Evolutionary conservation across 2,329 filamentous ascomycete genomes (phyloP), one percentile per base, ranked within the genome.

Genomic region (Ceratocystis alfenasii): DNA sequence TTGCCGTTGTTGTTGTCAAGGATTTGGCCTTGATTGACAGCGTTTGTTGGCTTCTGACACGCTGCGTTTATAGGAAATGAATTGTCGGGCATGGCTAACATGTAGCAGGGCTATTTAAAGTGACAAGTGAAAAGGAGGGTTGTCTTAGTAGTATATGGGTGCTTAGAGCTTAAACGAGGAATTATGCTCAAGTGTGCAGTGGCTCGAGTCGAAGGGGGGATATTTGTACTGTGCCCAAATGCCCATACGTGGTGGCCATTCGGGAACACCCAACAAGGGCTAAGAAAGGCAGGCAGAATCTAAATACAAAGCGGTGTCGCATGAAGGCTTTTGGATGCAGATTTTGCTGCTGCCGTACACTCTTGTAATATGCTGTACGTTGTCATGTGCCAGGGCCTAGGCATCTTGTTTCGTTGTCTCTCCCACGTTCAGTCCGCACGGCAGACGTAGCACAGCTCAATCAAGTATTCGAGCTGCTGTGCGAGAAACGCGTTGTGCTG

Each of bases 331-430:
- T 17, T 7, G 30, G 33, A 33, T 59, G 30, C 30, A n/a, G n/a
- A 20, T 17, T 36, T 33, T 36, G 10, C 28, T 33, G 55, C 55
- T 59, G 55, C 55, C 3, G 25, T 59, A n/a, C 25, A 8, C 55
- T 59, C 12, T 30, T 59, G 17, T 59, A 59, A 17, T 17, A 59
- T 59, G 55, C 55, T 59, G 55, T 36, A 33, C 30, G 30, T 33
- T 36, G 55, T 59, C 55, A 33, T 59, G 55, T 33, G 25, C 55
- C 22, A 59, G 55, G 55, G 55, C 55, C 17, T 59, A 5, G 8
- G 33, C 7, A 59, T 59, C 25, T n/a, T n/a, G 25, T n/a, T 17
- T 33, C 8, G 30, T 59, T 33, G 33, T 36, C 55, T 59, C 30
- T 33, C 28, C 17, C 55, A 33, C 25, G 55, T 33, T 20, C 1